Conservation (phyloP, 1,284 basidiomycete species). For the Papiliotrema nemorosa region DNA sequence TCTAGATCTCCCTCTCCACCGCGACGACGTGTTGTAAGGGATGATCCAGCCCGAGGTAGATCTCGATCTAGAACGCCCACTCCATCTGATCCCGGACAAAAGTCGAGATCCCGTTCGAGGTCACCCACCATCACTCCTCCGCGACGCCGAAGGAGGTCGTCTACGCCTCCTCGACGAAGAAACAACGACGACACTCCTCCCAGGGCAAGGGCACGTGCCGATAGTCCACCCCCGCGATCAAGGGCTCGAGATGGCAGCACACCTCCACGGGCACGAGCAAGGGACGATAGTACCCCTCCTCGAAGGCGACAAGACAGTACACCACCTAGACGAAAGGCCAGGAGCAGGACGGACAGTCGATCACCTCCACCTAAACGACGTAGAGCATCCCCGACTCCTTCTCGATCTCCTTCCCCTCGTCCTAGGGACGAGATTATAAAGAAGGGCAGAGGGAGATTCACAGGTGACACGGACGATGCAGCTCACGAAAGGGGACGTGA, state of each 20-base stretch:
- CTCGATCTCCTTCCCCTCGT: conserved; percentile 3
- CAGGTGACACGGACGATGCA: too few relatives aligned
- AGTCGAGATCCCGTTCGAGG: conserved; percentile 5
- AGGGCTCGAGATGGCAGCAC: background rate
- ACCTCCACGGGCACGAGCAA: background rate
- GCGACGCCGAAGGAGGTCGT: background rate
- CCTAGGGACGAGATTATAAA: conserved; percentile 13
- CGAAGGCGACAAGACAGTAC: conserved; percentile 3
- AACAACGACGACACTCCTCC: background rate
- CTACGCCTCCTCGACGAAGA: background rate
- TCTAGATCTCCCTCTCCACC: background rate
- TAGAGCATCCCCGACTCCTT: conserved; percentile 1
- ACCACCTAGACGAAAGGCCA: conserved; percentile 1
- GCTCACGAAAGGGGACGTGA: too few relatives aligned
- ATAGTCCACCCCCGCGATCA: conserved; percentile 7
- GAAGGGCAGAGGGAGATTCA: conserved; percentile 23
- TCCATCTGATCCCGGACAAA: conserved; percentile 8
- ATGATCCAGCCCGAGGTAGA: conserved; percentile 3
- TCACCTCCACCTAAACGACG: conserved; percentile 7
- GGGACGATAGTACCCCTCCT: conserved; percentile 7
- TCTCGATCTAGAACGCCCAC: conserved; percentile 20
- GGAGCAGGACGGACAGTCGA: conserved; percentile 4
- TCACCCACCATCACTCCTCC: conserved; percentile 7
- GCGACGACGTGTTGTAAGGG: background rate
- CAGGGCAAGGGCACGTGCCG: background rate